Percentiles rank a stretch among this genome's conserved stretches.
Conservation (phyloP, 2,329 filamentous ascomycete species). For the Teratosphaeria destructans region DNA sequence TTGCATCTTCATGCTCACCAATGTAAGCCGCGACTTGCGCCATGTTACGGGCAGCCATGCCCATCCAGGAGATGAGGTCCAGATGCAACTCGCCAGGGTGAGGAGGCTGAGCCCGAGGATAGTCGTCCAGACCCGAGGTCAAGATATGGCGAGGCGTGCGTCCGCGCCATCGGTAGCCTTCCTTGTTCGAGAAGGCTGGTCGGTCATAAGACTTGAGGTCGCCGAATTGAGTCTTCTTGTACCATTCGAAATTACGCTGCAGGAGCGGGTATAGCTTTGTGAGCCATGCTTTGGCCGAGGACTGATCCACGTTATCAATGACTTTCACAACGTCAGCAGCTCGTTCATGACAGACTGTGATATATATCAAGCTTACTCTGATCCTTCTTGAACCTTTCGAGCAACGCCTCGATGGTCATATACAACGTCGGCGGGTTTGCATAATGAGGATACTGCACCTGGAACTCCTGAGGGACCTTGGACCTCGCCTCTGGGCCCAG, state of each 20-base stretch:
- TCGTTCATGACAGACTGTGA: background rate
- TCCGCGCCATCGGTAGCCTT: slow-evolving; percentile 91
- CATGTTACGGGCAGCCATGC: slow-evolving; percentile 86
- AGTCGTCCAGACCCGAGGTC: slow-evolving; percentile 91
- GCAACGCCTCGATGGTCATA: slow-evolving; percentile 73
- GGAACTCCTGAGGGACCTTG: slow-evolving; percentile 89
- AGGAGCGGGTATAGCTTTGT: slow-evolving; percentile 74
- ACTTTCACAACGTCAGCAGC: background rate
- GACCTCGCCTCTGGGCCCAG: slow-evolving; percentile 82
- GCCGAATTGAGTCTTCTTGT: slow-evolving; percentile 80
- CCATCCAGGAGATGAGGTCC: slow-evolving; percentile 92
- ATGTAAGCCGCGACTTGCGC: slow-evolving; percentile 67
- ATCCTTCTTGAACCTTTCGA: slow-evolving; percentile 55
- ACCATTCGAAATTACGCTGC: slow-evolving; percentile 87
- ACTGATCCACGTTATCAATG: slow-evolving; percentile 43
- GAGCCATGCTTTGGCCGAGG: slow-evolving; percentile 59
- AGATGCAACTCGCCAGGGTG: slow-evolving; percentile 93
- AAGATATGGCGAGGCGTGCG: slow-evolving; percentile 78
- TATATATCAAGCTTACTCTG: background rate
- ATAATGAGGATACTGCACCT: slow-evolving; percentile 92
- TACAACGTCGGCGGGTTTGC: slow-evolving; percentile 95
- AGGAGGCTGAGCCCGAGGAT: slow-evolving; percentile 84
- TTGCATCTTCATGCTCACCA: slow-evolving; percentile 64
- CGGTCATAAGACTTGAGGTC: slow-evolving; percentile 88
- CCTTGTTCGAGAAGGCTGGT: slow-evolving; percentile 75